Conservation (phyloP, 768 basidiomycete species). For the Mycena amicta region DNA sequence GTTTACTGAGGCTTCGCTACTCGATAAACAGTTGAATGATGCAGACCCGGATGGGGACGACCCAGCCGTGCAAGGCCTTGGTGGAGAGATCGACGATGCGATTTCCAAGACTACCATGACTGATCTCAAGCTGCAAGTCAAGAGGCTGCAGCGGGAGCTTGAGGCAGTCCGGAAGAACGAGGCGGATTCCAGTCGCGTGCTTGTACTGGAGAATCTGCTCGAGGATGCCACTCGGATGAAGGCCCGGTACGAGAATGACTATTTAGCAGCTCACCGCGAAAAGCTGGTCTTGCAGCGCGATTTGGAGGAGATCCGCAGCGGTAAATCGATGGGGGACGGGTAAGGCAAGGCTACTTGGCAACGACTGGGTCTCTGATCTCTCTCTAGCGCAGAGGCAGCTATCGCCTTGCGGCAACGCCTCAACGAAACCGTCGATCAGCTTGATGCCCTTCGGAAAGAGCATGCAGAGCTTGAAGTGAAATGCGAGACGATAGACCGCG, state of each 20-base stretch:
- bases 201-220: slow-evolving; percentile 89
- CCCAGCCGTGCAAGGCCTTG: slow-evolving; percentile 62
- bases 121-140: slow-evolving; percentile 86
- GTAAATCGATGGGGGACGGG: slow-evolving; percentile 85
- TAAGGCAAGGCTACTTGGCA: slow-evolving; percentile 36
- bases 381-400: slow-evolving; percentile 73
- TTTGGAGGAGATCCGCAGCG: slow-evolving; percentile 86
- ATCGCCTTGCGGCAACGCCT: slow-evolving; percentile 86
- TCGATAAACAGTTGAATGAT: slow-evolving; percentile 31
- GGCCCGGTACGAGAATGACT: slow-evolving; percentile 85
- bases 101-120: slow-evolving; percentile 86
- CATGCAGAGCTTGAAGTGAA: slow-evolving; percentile 74
- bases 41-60: slow-evolving; percentile 44
- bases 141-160: slow-evolving; percentile 80
- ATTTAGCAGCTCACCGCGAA: slow-evolving; percentile 81
- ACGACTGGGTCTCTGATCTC: slow-evolving; percentile 4
- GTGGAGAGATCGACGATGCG: slow-evolving; percentile 86
- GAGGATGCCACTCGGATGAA: slow-evolving; percentile 93
- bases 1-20: slow-evolving; percentile 48
- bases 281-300: slow-evolving; percentile 78
- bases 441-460: slow-evolving; percentile 69
- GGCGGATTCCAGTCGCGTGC: slow-evolving; percentile 70
- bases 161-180: slow-evolving; percentile 73
- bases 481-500: slow-evolving; percentile 60
- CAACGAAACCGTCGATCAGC: slow-evolving; percentile 83